Conservation (phyloP, 768 basidiomycete genomes). For the Myochromella boudieri region DNA sequence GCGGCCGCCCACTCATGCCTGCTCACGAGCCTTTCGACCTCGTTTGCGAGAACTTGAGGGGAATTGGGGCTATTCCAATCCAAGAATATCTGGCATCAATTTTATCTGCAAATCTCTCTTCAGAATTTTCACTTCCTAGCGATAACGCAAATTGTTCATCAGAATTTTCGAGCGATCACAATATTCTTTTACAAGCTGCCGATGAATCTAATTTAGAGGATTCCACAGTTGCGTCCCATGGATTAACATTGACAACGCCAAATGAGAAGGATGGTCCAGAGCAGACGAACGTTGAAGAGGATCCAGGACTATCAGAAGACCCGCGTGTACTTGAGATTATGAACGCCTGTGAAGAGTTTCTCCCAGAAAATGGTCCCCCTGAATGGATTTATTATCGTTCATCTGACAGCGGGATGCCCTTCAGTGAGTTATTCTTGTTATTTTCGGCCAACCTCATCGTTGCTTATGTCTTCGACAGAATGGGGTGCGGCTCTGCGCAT, state of each 20-base stretch:
- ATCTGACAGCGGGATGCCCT: not conserved
- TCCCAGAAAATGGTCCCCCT: not conserved
- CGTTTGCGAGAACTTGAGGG: conserved; percentile 5
- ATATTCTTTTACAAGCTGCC: too few relatives aligned
- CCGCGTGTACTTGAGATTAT: not conserved
- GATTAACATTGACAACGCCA: too few relatives aligned
- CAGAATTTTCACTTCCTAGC: not conserved
- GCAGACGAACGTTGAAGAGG: not conserved
- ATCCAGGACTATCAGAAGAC: not conserved
- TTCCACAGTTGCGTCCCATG: too few relatives aligned
- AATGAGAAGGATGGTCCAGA: too few relatives aligned
- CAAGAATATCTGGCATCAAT: conserved; percentile 1
- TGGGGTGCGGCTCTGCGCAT: conserved; percentile 10
- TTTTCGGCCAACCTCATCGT: too few relatives aligned
- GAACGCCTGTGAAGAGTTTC: not conserved
- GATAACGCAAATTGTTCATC: too few relatives aligned
- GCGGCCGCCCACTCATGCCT: not conserved
- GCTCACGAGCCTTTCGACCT: not conserved
- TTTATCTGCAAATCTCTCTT: not conserved
- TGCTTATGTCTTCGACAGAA: not conserved
- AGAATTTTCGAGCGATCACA: too few relatives aligned
- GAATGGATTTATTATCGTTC: conserved; percentile 2
- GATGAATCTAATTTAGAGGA: too few relatives aligned
- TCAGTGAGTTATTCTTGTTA: not conserved
- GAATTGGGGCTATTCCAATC: conserved; percentile 3